phyloP scores from a whole-genome alignment of 805 yeast genomes.

The Candida silvicultrix region DNA sequence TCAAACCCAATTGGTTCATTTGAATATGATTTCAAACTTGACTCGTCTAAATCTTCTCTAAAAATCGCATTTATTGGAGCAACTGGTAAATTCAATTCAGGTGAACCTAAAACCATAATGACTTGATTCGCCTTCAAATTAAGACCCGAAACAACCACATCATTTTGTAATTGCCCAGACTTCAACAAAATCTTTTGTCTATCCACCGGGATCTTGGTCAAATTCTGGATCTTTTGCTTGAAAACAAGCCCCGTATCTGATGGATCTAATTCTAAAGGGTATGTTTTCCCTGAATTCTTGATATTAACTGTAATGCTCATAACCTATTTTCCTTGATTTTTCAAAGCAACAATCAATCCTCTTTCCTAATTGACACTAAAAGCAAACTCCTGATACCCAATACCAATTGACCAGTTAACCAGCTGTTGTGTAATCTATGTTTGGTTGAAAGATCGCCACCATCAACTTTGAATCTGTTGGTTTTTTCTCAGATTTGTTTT shows the following conservation, averaged over 20 bases:
- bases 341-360: no score
- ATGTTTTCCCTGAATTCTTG: conserved; percentile 64
- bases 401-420: no score
- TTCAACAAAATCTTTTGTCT: conserved; percentile 88
- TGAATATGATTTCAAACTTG: conserved; percentile 30
- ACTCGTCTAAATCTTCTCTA: conserved; percentile 58
- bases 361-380: no score
- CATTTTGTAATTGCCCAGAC: conserved; percentile 83
- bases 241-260: conserved; percentile 40
- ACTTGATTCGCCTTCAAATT: conserved; percentile 58
- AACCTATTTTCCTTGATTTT: no score
- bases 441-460: no score
- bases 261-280: conserved; percentile 35
- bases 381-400: no score
- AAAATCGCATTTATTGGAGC: conserved; percentile 54
- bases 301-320: conserved; percentile 28
- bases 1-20: conserved; percentile 78
- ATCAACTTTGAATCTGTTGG: no score
- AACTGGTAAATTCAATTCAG: conserved; percentile 54
- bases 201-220: conserved; percentile 79
- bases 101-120: conserved; percentile 89
- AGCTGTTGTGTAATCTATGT: no score
- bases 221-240: conserved; percentile 61
- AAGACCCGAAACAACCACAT: conserved; percentile 36
- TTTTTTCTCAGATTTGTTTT: no score